Evolutionary conservation across 345 rosid genomes (phyloP), one percentile per base, ranked within the genome.

Genomic region (Acer negundo): DNA sequence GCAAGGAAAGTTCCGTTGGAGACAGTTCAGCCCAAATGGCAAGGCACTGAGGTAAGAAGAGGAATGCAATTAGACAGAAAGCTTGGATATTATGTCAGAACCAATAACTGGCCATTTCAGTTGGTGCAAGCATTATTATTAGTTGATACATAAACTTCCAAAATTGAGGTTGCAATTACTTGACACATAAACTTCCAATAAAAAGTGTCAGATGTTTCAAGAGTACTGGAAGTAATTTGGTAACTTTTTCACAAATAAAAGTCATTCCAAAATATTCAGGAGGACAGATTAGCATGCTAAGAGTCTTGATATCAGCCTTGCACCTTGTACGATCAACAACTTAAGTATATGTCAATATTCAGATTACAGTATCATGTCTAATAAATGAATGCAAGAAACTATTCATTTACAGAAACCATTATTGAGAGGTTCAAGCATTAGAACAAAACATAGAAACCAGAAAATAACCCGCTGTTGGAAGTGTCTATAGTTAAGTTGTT

Each of bases 1-100:
- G 85, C 96, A 92, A 26, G 81, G 90, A 78, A 91, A 94, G 70
- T 82, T 75, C 66, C 76, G 79, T 70, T 94, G 97, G 77, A 94
- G 92, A 78, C 98, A 91, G 68, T 80, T 73, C 73, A 94, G 79
- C 38, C 96, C 91, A 0, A 84, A 78, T 10, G 88, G 82, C 79
- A 82, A 77, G 81, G 69, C 73, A 42, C 92, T 85, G 78, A 67
- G 79, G 78, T 46, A 23, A 72, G 73, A 79, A 77, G 69, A 75
- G 40, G 10, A 78, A 77, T 12, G 10, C 4, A 16, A n/a, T 79
- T 38, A 24, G 46, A 20, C 22, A 3, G 31, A 28, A 17, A 59
- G 35, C 65, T 67, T 53, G 35, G 20, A 13, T 22, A 10, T 55
- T 1, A 20, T 19, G 49, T 8, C 49, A 53, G 5, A 5, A 53